phyloP scores from a whole-genome alignment of 306 rosid genomes.

The Quercus parvula region DNA sequence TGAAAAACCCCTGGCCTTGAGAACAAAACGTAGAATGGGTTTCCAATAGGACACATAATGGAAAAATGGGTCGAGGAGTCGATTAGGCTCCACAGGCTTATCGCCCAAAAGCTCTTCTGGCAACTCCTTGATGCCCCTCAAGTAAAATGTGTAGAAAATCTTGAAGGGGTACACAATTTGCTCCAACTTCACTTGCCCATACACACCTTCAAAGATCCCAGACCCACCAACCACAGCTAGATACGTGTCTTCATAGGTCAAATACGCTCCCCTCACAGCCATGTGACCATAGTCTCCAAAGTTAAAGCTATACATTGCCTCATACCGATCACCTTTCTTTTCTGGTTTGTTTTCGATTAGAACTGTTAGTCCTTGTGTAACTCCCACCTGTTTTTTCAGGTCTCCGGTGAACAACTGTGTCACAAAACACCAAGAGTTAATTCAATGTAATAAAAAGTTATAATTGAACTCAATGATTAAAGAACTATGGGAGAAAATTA shows the following conservation, averaged over 20 bases:
- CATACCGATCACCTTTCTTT: slow-evolving; percentile 57
- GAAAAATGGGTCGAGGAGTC: slow-evolving; percentile 28
- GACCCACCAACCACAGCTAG: slow-evolving; percentile 69
- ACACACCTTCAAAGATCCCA: slow-evolving; percentile 66
- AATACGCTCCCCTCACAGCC: slow-evolving; percentile 55
- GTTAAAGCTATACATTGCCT: slow-evolving; percentile 60
- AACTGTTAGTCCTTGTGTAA: slow-evolving; percentile 53
- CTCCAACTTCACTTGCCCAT: slow-evolving; percentile 61
- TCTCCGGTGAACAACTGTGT: slow-evolving; percentile 52
- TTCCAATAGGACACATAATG: no score
- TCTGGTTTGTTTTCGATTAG: slow-evolving; percentile 56
- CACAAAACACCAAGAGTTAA: no score
- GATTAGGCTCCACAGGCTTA: slow-evolving; percentile 42
- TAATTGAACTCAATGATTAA: no score
- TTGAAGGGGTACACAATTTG: slow-evolving; percentile 66
- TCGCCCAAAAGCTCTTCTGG: slow-evolving; percentile 43
- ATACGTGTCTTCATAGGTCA: slow-evolving; percentile 61
- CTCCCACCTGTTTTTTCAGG: slow-evolving; percentile 50
- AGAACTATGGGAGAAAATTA: not conserved
- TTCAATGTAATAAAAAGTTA: no score
- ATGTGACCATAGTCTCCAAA: slow-evolving; percentile 71
- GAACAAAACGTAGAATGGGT: no score
- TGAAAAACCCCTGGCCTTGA: no score
- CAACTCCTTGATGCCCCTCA: slow-evolving; percentile 56
- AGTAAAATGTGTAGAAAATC: slow-evolving; percentile 57